A percentile compares a stretch with the other conserved stretches of the same genome.
Evolutionary conservation across 495 filamentous ascomycete species (phyloP).

Genomic region (Clohesyomyces aquaticus): DNA sequence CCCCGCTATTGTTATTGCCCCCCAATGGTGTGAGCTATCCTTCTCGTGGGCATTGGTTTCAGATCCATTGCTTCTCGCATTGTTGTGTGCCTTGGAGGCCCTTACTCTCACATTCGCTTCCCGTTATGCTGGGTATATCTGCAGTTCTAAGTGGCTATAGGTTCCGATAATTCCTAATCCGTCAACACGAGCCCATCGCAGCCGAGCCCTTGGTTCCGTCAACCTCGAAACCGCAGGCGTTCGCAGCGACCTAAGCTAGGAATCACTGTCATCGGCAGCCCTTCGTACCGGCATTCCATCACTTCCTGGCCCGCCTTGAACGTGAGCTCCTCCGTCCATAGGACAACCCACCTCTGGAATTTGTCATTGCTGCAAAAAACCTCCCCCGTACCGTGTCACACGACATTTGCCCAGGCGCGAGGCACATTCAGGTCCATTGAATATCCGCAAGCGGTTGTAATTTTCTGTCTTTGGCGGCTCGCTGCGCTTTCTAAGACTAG

Average conservation of each 20-base stretch:
- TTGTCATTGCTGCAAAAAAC: constrained; percentile 24
- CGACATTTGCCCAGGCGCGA: neutral
- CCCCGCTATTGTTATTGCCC: constrained; percentile 1
- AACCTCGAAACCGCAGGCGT: constrained; percentile 13
- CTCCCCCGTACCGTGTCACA: neutral
- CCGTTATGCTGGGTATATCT: constrained; percentile 14
- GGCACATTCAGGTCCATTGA: neutral
- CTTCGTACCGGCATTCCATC: constrained; percentile 12
- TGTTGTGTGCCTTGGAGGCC: constrained; percentile 17
- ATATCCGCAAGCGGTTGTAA: neutral
- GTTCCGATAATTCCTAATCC: constrained; percentile 28
- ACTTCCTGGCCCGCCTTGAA: constrained; percentile 9
- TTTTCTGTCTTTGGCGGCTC: neutral
- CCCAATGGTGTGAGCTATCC: neutral
- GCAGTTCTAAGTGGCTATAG: constrained; percentile 14
- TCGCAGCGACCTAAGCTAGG: constrained; percentile 21
- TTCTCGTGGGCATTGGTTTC: neutral
- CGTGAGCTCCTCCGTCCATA: constrained; percentile 11
- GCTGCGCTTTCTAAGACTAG: constrained; percentile 25
- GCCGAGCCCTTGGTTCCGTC: constrained; percentile 4
- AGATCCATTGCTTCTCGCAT: constrained; percentile 18
- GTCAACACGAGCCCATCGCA: constrained; percentile 10
- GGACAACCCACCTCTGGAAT: too few relatives aligned
- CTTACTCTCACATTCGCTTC: constrained; percentile 17
- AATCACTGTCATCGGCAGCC: constrained; percentile 25